Conservation (phyloP, 2,329 filamentous ascomycete species). For the Colletotrichum brevisporum region DNA sequence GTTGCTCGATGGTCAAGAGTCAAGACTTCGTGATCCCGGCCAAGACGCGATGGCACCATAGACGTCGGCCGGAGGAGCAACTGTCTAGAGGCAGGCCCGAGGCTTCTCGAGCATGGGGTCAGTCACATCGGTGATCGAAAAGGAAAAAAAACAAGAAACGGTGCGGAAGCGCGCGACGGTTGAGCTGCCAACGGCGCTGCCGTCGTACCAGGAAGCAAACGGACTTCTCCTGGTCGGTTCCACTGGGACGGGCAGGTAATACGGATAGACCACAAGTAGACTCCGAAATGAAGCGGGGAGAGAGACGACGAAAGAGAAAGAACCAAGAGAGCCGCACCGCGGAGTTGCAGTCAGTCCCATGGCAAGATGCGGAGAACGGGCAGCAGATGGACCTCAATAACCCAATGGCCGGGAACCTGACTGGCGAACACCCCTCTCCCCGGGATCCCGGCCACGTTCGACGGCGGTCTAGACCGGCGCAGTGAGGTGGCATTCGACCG, state of each 20-base stretch:
- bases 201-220: neutral
- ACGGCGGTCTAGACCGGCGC: slow-evolving; percentile 24
- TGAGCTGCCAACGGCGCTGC: slow-evolving; percentile 27
- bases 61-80: neutral
- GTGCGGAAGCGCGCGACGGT: slow-evolving; percentile 3
- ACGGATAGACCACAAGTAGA: too few species aligned
- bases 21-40: neutral
- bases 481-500: slow-evolving; percentile 26
- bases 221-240: neutral
- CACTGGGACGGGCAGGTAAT: slow-evolving; percentile 1
- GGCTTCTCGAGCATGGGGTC: neutral
- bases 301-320: too few species aligned
- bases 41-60: neutral
- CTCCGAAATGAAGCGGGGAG: too few species aligned
- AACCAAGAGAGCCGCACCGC: slow-evolving; percentile 14
- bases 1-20: neutral
- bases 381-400: neutral
- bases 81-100: neutral
- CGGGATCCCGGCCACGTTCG: slow-evolving; percentile 20
- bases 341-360: slow-evolving; percentile 9
- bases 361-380: slow-evolving; percentile 12
- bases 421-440: neutral
- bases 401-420: slow-evolving; percentile 13
- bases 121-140: neutral
- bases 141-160: slow-evolving; percentile 1